phyloP scores from a whole-genome alignment of 805 yeast genomes.

The Barnettozyma wickerhamii region DNA sequence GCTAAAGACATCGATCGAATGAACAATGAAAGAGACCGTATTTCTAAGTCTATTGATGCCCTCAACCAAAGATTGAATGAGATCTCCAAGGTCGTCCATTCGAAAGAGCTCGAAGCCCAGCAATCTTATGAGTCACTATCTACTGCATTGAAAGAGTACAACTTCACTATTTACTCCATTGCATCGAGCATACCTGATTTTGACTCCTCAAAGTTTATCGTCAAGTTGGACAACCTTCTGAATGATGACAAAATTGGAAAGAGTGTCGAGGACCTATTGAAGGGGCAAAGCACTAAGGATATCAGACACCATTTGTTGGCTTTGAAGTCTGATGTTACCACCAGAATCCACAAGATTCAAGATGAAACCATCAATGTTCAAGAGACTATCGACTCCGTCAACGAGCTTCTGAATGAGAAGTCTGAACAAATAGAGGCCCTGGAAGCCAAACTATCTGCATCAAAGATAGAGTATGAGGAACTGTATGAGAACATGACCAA shows the following conservation, averaged over 20 bases:
- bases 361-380: conserved; percentile 56
- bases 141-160: conserved; percentile 50
- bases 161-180: conserved; percentile 47
- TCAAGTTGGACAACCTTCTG: conserved; percentile 36
- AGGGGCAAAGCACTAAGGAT: conserved; percentile 35
- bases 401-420: conserved; percentile 52
- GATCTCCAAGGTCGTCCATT: conserved; percentile 39
- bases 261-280: conserved; percentile 37
- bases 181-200: conserved; percentile 29
- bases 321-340: conserved; percentile 43
- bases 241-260: conserved; percentile 42
- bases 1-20: conserved; percentile 59
- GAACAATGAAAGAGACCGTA: conserved; percentile 55
- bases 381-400: conserved; percentile 52
- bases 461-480: conserved; percentile 51
- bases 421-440: conserved; percentile 52
- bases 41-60: conserved; percentile 50
- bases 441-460: conserved; percentile 50
- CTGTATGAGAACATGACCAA: conserved; percentile 49
- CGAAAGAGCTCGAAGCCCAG: conserved; percentile 47
- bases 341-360: conserved; percentile 43
- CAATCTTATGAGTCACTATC: conserved; percentile 49
- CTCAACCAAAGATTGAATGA: conserved; percentile 42
- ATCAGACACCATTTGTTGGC: conserved; percentile 34
- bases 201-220: conserved; percentile 33